Evolutionary conservation across 805 yeast species (phyloP).

Genomic region (Cyberlindnera saturnus): DNA sequence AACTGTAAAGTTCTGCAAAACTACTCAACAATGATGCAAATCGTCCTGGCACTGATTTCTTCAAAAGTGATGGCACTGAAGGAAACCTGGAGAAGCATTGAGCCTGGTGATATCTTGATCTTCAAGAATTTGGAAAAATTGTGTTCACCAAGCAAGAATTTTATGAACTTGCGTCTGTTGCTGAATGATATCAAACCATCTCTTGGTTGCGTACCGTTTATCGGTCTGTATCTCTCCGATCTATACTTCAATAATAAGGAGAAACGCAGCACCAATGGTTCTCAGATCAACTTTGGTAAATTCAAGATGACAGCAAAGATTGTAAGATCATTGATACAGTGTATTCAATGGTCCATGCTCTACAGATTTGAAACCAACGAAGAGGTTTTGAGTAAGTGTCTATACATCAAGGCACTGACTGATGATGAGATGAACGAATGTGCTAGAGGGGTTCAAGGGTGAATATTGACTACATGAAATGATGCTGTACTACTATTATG

Average conservation of each 20-base stretch:
- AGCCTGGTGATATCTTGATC: constrained; percentile 64
- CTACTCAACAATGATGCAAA: constrained; percentile 82
- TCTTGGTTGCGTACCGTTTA: constrained; percentile 83
- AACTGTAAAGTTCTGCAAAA: constrained; percentile 70
- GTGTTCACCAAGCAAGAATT: constrained; percentile 72
- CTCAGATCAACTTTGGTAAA: constrained; percentile 64
- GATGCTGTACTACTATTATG: neutral
- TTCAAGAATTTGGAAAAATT: constrained; percentile 65
- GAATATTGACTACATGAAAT: too few species aligned
- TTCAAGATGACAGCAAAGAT: constrained; percentile 71
- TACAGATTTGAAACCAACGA: constrained; percentile 51
- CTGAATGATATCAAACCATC: constrained; percentile 55
- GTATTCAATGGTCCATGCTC: constrained; percentile 78
- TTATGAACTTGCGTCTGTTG: constrained; percentile 56
- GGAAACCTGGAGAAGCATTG: constrained; percentile 69
- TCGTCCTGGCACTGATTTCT: constrained; percentile 73
- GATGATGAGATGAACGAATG: constrained; percentile 63
- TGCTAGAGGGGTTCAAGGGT: constrained; percentile 3
- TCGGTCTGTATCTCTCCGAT: constrained; percentile 81
- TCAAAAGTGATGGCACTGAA: constrained; percentile 51
- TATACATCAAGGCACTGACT: constrained; percentile 68
- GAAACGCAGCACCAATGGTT: constrained; percentile 27
- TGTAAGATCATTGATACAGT: constrained; percentile 68
- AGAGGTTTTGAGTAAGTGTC: constrained; percentile 74
- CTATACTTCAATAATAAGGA: constrained; percentile 65